A percentile compares a stretch with the other conserved stretches of the same genome.
phyloP scores from a whole-genome alignment of 345 rosid genomes.

The Populus pruinosa region DNA sequence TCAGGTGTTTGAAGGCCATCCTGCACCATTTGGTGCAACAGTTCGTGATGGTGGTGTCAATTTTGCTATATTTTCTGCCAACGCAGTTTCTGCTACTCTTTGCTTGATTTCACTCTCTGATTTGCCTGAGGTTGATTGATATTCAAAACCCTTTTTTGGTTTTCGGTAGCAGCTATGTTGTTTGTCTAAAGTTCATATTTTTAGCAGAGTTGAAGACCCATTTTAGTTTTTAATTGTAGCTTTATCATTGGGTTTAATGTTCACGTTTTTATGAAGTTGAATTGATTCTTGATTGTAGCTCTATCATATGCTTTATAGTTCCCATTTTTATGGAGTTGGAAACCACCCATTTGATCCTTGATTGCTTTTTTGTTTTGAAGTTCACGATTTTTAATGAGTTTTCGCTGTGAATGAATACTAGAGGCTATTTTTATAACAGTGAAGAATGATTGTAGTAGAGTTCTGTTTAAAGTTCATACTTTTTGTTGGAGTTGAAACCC shows the following conservation, averaged over 20 bases:
- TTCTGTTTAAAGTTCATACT: not conserved
- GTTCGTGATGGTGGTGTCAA: conserved; percentile 69
- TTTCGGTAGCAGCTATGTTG: not conserved
- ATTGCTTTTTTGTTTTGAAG: not conserved
- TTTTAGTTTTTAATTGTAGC: not conserved
- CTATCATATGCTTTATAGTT: not conserved
- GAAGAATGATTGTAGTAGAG: not conserved
- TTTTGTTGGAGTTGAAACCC: no score
- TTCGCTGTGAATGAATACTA: no score
- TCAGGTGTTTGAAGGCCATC: conserved; percentile 50
- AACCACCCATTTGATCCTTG: not conserved
- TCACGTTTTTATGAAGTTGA: not conserved
- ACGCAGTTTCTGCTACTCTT: conserved; percentile 70
- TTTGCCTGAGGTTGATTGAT: conserved; percentile 53
- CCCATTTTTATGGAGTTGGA: not conserved
- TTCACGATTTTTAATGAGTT: not conserved
- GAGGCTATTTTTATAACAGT: no score
- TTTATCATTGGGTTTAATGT: not conserved
- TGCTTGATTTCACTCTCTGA: conserved; percentile 63
- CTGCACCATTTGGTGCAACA: conserved; percentile 81
- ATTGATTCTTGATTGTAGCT: not conserved
- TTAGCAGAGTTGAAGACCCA: not conserved
- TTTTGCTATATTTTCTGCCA: conserved; percentile 70
- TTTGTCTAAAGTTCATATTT: not conserved
- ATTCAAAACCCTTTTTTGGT: not conserved